Conservation (phyloP, 73 alveolate species). For the Stentor coeruleus region DNA sequence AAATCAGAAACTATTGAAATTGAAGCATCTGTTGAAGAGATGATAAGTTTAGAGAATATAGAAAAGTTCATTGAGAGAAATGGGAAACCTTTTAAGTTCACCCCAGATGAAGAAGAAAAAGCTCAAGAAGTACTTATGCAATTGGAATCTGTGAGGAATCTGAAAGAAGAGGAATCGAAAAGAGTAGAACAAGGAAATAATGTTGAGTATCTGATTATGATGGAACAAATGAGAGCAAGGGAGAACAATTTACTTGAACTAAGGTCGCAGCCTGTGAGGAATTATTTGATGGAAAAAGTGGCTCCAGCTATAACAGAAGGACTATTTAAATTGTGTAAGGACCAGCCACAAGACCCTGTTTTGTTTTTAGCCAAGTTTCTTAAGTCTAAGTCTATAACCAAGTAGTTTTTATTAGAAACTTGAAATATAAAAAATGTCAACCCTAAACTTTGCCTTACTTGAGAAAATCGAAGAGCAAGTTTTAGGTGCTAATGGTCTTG, state of each 20-base stretch:
- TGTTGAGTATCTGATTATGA: slow-evolving; percentile 31
- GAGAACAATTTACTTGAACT: slow-evolving; percentile 80
- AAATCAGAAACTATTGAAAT: slow-evolving; percentile 50
- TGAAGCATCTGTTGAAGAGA: slow-evolving; percentile 40
- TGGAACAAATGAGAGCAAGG: slow-evolving; percentile 78
- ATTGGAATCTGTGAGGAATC: background rate
- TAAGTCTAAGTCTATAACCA: too few relatives aligned
- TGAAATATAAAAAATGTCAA: too few relatives aligned
- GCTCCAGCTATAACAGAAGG: slow-evolving; percentile 90
- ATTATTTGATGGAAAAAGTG: slow-evolving; percentile 86
- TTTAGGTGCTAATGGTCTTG: too few relatives aligned
- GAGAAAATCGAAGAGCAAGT: too few relatives aligned
- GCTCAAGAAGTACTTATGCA: background rate
- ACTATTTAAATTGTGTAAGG: slow-evolving; percentile 80
- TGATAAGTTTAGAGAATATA: background rate
- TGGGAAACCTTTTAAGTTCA: slow-evolving; percentile 29
- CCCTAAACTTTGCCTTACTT: too few relatives aligned
- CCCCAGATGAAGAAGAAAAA: slow-evolving; percentile 29
- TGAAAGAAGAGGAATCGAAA: slow-evolving; percentile 11
- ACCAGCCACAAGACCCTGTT: slow-evolving; percentile 88
- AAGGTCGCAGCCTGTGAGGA: slow-evolving; percentile 81
- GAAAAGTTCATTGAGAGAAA: slow-evolving; percentile 25
- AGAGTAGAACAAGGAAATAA: slow-evolving; percentile 5
- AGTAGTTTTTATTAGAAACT: too few relatives aligned
- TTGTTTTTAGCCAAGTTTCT: slow-evolving; percentile 60